Evolutionary conservation across 805 yeast species (phyloP).

Genomic region (Suhomyces prunicola): DNA sequence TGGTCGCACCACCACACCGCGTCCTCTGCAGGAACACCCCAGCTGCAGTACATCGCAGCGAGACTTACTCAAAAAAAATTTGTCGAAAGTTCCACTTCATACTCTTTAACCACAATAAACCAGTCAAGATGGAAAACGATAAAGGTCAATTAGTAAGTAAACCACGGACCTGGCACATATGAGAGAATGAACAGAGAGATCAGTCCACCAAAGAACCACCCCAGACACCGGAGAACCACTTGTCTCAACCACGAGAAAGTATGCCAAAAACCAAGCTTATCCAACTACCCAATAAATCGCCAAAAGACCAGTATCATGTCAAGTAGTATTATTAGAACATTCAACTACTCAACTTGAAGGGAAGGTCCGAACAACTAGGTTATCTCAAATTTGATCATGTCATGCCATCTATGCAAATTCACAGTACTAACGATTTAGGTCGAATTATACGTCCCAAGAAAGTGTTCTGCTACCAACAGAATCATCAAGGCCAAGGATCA

Average conservation of each 20-base stretch:
- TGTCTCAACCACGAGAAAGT: not conserved
- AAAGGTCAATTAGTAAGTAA: conserved; percentile 97
- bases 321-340: too few relatives aligned
- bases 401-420: not conserved
- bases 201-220: not conserved
- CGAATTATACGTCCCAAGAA: conserved; percentile 99
- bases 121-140: conserved; percentile 96
- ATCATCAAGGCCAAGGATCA: conserved; percentile 99
- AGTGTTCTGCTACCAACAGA: conserved; percentile 99
- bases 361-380: too few relatives aligned
- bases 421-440: conserved; percentile 56
- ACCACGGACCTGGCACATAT: not conserved
- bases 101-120: conserved; percentile 3
- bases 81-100: conserved; percentile 3
- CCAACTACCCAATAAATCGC: too few relatives aligned
- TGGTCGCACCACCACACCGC: not conserved
- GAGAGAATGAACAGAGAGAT: not conserved
- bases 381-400: not conserved
- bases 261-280: too few relatives aligned
- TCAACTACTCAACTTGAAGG: too few relatives aligned
- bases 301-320: not conserved
- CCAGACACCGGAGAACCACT: not conserved
- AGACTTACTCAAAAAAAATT: conserved; percentile 1
- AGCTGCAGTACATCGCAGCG: not conserved
- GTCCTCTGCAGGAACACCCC: conserved; percentile 3